Evolutionary conservation across 2,329 filamentous ascomycete genomes (phyloP).

Genomic region (Ceratocystis destructans): DNA sequence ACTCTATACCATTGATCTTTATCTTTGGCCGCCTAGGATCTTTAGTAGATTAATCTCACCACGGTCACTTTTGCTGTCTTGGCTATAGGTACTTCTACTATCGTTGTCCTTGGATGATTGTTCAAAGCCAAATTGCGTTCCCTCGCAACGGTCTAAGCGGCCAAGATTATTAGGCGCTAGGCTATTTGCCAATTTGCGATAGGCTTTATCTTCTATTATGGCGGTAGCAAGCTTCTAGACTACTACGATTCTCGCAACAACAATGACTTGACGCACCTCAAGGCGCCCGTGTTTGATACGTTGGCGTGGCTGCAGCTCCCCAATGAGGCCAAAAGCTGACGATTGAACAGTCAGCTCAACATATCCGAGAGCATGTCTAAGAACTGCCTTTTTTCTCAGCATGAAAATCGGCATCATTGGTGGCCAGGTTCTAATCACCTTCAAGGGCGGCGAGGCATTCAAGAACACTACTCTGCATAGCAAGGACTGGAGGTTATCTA

Average conservation of each 20-base stretch:
- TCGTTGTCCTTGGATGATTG: constrained; percentile 30
- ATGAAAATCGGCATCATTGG: constrained; percentile 75
- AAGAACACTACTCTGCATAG: constrained; percentile 49
- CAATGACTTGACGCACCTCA: constrained; percentile 32
- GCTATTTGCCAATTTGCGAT: constrained; percentile 47
- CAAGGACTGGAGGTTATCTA: constrained; percentile 69
- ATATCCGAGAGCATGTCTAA: constrained; percentile 68
- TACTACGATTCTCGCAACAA: constrained; percentile 33
- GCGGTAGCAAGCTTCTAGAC: constrained; percentile 40
- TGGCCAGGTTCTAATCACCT: constrained; percentile 74
- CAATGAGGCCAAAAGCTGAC: constrained; percentile 70
- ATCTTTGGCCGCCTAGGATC: constrained; percentile 51
- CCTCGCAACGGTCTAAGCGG: constrained; percentile 57
- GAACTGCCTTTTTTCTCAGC: constrained; percentile 65
- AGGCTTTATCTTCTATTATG: constrained; percentile 48
- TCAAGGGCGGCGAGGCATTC: constrained; percentile 65
- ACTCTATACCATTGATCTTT: constrained; percentile 57
- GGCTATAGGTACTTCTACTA: constrained; percentile 27
- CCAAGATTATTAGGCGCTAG: constrained; percentile 53
- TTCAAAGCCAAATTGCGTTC: constrained; percentile 51
- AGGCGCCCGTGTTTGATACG: constrained; percentile 54
- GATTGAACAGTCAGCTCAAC: constrained; percentile 77
- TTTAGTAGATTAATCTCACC: constrained; percentile 50
- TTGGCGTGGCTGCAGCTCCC: constrained; percentile 67
- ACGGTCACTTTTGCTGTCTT: constrained; percentile 49